Base-by-base conservation (phyloP, 176 grass and related monocot species). In the Otatea glauca region DNA sequence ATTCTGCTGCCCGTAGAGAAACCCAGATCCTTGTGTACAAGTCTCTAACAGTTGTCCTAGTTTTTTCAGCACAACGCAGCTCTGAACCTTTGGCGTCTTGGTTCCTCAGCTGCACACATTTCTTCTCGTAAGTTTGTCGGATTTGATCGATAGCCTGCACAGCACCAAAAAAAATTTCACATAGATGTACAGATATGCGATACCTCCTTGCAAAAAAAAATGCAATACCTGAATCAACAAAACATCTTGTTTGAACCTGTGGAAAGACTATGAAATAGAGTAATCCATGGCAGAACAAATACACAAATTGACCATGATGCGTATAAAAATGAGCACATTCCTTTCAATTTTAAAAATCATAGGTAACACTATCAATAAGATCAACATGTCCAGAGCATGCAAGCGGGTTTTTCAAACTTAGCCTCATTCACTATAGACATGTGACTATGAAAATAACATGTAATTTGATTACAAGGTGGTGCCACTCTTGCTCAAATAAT, bases 1-100 rank as follows among this genome's bases (percentile, higher is more conserved):
- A 92, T 75, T 93, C 96, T 1, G 90, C 91, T 38, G 96, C 87
- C n/a, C 96, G 83, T 65, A 98, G 88, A 50, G 93, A 94, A 63
- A 98, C 96, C 91, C 91, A 91, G 66, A 98, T 98, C 86, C 91
- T 89, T 51, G 96, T 92, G 70, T 98, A 92, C 77, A 98, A 74
- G 61, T 98, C 96, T 87, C 92, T 89, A 48, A 93, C 93, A 37
- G 70, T 86, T 23, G 86, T 90, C 81, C 91, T 90, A 7, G 87
- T 94, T 85, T 94, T 97, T 84, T 97, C 95, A 68, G 90, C 83
- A 3, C 67, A 82, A 14, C 74, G 82, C 24, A 92, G 76, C 44
- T 89, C 90, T 29, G 90, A 85, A 86, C 92, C 87, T 89, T 88
- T 94, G 27, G 93, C 87, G 3, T 97, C 91, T 77, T 93, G 90